Conservation (phyloP, 495 filamentous ascomycete genomes). For the Daldinia caldariorum region DNA sequence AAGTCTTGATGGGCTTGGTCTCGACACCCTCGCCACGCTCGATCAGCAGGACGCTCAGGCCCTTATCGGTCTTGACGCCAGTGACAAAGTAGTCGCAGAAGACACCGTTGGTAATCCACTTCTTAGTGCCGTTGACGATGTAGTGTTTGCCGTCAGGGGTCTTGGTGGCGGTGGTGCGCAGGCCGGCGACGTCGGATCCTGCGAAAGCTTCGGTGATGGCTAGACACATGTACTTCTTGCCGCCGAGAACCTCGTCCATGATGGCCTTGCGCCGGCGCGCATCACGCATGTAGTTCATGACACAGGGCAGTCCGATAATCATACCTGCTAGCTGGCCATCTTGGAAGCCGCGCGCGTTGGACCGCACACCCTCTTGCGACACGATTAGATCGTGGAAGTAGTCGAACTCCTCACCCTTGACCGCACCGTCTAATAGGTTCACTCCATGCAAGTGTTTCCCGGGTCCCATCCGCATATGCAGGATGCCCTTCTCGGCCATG, state of each 20-base stretch:
- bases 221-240: slow-evolving; percentile 87
- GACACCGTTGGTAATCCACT: slow-evolving; percentile 93
- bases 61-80: slow-evolving; percentile 84
- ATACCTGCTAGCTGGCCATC: slow-evolving; percentile 77
- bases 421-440: slow-evolving; percentile 72
- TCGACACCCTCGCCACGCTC: slow-evolving; percentile 74
- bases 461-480: slow-evolving; percentile 86
- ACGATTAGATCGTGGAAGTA: slow-evolving; percentile 87
- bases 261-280: slow-evolving; percentile 71
- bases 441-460: slow-evolving; percentile 82
- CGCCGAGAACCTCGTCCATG: slow-evolving; percentile 76
- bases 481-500: slow-evolving; percentile 76
- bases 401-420: slow-evolving; percentile 84
- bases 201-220: slow-evolving; percentile 93
- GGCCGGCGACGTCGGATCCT: slow-evolving; percentile 84
- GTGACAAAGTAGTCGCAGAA: slow-evolving; percentile 86
- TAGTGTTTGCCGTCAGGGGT: slow-evolving; percentile 85
- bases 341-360: slow-evolving; percentile 73
- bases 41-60: slow-evolving; percentile 80
- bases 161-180: slow-evolving; percentile 83
- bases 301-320: slow-evolving; percentile 82
- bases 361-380: slow-evolving; percentile 75
- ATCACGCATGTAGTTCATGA: slow-evolving; percentile 81
- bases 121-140: slow-evolving; percentile 89
- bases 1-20: slow-evolving; percentile 85